Evolutionary conservation across 1,284 basidiomycete genomes (phyloP), one percentile per base, ranked within the genome.

Genomic region (Ustilago crameri): DNA sequence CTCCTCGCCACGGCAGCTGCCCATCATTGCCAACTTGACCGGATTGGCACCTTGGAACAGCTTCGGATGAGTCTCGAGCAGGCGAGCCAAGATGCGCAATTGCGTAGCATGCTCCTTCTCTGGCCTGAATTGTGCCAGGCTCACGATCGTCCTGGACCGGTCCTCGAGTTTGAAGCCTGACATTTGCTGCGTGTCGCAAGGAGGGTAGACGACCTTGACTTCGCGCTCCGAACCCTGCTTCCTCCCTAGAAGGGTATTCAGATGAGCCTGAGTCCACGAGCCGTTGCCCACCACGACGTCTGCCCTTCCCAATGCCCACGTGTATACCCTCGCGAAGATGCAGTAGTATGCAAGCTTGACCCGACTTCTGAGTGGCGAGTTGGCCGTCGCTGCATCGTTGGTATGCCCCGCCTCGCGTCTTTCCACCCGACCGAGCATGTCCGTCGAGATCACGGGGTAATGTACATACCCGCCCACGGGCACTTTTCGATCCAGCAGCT

Each of bases 401-500:
- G 92, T 92, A 71, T 91, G 88, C 42, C 89, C 88, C 1, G 84
- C 83, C 51, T 75, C 27, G 0, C 84, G 72, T 0, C 86, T 84
- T 12, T 90, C 86, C 18, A 98, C 93, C 17, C 95, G 89, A 40
- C 87, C 86, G 20, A 98, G 87, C 96, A 98, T 98, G 73, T 95
- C 91, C 1, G 91, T 91, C 81, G 92, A 83, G 80, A 98, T 95
- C 8, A 93, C 95, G 0, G 95, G 95, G 80, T 97, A 99, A 84
- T 99, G 96, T 4, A 95, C 89, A 80, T 98, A 98, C 22, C 93
- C 90, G 2, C 91, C 94, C 15, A 95, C 87, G 0, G 91, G 90
- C 20, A 92, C 86, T 10, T 86, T 83, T 3, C 86, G 86, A 1
- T 57, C 48, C 5, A 95, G 83, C 37, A 89, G 84, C 5, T 88